phyloP scores from a whole-genome alignment of 495 filamentous ascomycete species.

The Hypomontagnella submonticulosa region DNA sequence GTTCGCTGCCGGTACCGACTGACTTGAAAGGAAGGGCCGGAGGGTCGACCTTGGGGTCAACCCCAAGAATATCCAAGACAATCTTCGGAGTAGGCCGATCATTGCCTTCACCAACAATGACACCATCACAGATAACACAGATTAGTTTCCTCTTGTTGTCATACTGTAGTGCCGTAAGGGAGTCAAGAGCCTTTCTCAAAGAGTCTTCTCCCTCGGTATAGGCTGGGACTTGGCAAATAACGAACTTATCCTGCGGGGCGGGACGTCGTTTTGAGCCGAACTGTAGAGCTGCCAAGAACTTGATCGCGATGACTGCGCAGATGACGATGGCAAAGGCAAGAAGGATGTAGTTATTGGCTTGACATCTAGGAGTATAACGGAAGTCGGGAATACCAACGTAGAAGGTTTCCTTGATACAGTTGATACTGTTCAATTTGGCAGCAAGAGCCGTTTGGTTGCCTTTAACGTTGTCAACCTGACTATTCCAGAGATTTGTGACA shows the following conservation, averaged over 20 bases:
- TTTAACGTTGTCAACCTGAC: slow-evolving; percentile 50
- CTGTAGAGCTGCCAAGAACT: slow-evolving; percentile 95
- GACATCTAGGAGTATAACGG: slow-evolving; percentile 77
- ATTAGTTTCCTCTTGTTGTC: slow-evolving; percentile 98
- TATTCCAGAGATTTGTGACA: slow-evolving; percentile 72
- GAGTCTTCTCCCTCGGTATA: slow-evolving; percentile 98
- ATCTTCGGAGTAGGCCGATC: slow-evolving; percentile 98
- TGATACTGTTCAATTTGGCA: slow-evolving; percentile 67
- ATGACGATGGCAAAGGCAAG: slow-evolving; percentile 86
- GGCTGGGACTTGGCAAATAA: slow-evolving; percentile 96
- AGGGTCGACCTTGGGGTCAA: slow-evolving; percentile 96
- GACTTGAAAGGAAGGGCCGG: slow-evolving; percentile 92
- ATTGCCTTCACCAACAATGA: slow-evolving; percentile 96
- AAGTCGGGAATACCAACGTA: slow-evolving; percentile 88
- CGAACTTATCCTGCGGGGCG: slow-evolving; percentile 94
- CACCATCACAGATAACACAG: slow-evolving; percentile 92
- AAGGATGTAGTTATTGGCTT: slow-evolving; percentile 92
- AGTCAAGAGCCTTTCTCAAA: slow-evolving; percentile 90
- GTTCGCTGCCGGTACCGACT: slow-evolving; percentile 87
- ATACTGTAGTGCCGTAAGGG: slow-evolving; percentile 91
- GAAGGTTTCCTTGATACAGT: slow-evolving; percentile 86
- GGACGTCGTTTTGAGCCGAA: slow-evolving; percentile 92
- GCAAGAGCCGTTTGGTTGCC: slow-evolving; percentile 51
- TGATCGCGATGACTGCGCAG: slow-evolving; percentile 80
- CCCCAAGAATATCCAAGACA: slow-evolving; percentile 94